Conservation (phyloP, 2,329 filamentous ascomycete species). For the Alternaria brassicicola region DNA sequence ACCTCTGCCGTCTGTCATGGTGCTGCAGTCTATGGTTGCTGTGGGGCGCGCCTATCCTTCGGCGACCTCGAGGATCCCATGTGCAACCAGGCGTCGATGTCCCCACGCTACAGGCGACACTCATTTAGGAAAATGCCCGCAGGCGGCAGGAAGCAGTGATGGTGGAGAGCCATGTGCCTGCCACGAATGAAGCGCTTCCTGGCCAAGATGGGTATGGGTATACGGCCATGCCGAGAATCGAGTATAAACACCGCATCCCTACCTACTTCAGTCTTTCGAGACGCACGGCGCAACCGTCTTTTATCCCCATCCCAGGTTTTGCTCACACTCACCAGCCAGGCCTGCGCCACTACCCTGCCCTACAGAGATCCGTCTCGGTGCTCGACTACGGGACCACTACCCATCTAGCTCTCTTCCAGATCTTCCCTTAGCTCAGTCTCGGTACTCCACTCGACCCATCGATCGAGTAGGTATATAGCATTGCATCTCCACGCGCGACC, state of each 20-base stretch:
- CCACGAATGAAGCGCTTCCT: conserved; percentile 4
- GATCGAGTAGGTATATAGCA: conserved; percentile 5
- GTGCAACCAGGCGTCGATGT: conserved; percentile 18
- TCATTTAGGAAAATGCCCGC: conserved; percentile 14
- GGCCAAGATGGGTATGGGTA: not conserved
- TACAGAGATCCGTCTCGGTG: not conserved
- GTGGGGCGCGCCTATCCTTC: conserved; percentile 16
- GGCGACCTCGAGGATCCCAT: conserved; percentile 30
- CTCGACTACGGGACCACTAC: conserved; percentile 1
- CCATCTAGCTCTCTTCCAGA: not conserved
- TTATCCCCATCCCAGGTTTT: not conserved
- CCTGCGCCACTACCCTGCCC: not conserved
- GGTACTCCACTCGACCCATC: not conserved
- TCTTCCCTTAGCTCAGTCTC: not conserved
- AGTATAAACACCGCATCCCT: not conserved
- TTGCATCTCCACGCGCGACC: conserved; percentile 7
- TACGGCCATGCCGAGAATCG: not conserved
- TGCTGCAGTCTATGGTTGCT: conserved; percentile 1
- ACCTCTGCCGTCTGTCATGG: not conserved
- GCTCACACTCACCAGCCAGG: not conserved
- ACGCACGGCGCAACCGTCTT: conserved; percentile 1
- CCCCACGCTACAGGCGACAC: conserved; percentile 15
- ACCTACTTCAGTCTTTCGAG: not conserved
- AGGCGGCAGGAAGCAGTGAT: not conserved
- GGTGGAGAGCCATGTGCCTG: conserved; percentile 12